phyloP scores from a whole-genome alignment of 495 filamentous ascomycete species.

The Penicillium flavigenum region DNA sequence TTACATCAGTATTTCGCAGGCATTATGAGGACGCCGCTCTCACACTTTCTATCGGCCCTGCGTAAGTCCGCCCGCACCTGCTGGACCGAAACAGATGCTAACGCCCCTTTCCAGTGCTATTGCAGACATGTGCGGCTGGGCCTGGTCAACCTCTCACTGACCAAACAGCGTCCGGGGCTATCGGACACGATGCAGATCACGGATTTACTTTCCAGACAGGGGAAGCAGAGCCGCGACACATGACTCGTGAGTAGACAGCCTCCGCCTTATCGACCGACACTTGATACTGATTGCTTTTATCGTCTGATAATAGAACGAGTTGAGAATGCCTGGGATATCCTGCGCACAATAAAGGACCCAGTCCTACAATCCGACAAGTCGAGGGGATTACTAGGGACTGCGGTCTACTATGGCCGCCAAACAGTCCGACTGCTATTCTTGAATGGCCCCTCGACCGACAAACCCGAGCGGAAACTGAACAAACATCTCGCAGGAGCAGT shows the following conservation, averaged over 20 bases:
- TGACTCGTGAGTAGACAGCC: conserved; percentile 34
- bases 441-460: conserved; percentile 43
- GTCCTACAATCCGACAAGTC: conserved; percentile 35
- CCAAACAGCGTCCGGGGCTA: conserved; percentile 22
- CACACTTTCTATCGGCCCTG: conserved; percentile 42
- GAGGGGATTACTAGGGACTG: conserved; percentile 46
- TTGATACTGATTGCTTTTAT: background rate
- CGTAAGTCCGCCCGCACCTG: conserved; percentile 31
- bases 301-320: conserved; percentile 33
- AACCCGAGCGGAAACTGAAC: conserved; percentile 29
- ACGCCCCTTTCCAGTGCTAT: conserved; percentile 36
- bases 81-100: conserved; percentile 21
- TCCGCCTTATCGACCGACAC: background rate
- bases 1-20: conserved; percentile 22
- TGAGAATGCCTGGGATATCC: conserved; percentile 35
- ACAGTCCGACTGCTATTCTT: conserved; percentile 51
- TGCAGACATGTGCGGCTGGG: conserved; percentile 36
- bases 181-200: conserved; percentile 20
- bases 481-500: conserved; percentile 55
- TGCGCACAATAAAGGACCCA: conserved; percentile 35
- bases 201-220: conserved; percentile 21
- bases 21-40: conserved; percentile 45
- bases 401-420: conserved; percentile 49
- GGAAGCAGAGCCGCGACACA: conserved; percentile 22
- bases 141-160: conserved; percentile 24